These are phyloP conservation scores for Diaporthe sp. DNA, from an alignment of 2,329 filamentous ascomycete genomes.

Conservation along the genomic window DNA sequence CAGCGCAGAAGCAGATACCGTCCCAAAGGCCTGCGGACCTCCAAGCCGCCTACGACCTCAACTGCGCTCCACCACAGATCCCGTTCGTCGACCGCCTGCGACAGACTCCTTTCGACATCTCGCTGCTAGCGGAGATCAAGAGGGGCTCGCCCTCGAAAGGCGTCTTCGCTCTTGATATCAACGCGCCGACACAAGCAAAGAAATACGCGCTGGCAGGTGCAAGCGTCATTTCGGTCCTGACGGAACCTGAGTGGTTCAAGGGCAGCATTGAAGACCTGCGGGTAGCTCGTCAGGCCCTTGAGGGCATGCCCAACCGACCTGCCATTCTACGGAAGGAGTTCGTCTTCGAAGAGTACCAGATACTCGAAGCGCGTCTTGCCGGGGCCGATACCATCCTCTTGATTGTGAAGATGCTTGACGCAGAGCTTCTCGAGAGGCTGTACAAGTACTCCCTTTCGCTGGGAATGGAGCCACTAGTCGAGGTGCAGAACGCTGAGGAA, in stretches of 20 bases:
- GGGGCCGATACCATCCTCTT: slow-evolving; percentile 95
- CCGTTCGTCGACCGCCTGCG: slow-evolving; percentile 84
- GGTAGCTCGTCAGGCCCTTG: slow-evolving; percentile 88
- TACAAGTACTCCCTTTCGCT: slow-evolving; percentile 91
- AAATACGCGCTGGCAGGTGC: slow-evolving; percentile 95
- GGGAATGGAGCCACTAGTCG: slow-evolving; percentile 97
- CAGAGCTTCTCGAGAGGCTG: slow-evolving; percentile 78
- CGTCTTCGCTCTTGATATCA: slow-evolving; percentile 88
- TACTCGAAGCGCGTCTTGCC: slow-evolving; percentile 91
- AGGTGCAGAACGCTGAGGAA: slow-evolving; percentile 94
- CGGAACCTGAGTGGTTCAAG: slow-evolving; percentile 99
- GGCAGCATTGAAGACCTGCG: slow-evolving; percentile 95
- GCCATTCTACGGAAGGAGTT: slow-evolving; percentile 97
- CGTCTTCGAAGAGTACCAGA: slow-evolving; percentile 98
- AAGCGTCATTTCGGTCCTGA: slow-evolving; percentile 98
- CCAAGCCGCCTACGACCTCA: slow-evolving; percentile 87
- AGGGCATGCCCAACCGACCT: slow-evolving; percentile 91
- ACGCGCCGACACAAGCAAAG: slow-evolving; percentile 89
- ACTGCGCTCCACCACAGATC: slow-evolving; percentile 86
- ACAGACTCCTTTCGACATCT: slow-evolving; percentile 88
- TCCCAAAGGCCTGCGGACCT: slow-evolving; percentile 88
- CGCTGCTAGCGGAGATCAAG: slow-evolving; percentile 97
- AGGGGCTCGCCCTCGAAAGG: slow-evolving; percentile 97
- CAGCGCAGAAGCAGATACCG: slow-evolving; percentile 85
- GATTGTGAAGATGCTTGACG: slow-evolving; percentile 97